phyloP scores from a whole-genome alignment of 495 filamentous ascomycete species.

The Daldinia loculata region DNA sequence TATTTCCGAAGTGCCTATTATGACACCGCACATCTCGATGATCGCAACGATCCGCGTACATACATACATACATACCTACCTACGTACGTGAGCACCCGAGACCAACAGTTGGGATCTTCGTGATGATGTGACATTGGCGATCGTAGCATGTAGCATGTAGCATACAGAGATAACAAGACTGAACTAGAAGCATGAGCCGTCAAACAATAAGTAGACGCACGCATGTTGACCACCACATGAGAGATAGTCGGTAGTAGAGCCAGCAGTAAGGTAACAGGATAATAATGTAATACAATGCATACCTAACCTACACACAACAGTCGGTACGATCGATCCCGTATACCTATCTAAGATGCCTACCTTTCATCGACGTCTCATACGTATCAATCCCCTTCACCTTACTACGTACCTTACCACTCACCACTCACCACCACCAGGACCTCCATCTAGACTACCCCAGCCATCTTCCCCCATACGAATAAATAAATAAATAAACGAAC shows the following conservation, averaged over 20 bases:
- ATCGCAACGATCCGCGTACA: background rate
- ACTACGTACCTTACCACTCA: background rate
- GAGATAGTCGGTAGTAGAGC: background rate
- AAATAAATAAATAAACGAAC: background rate
- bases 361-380: background rate
- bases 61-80: background rate
- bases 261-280: background rate
- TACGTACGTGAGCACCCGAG: slow-evolving; percentile 1
- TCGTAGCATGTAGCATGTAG: background rate
- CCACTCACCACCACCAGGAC: background rate
- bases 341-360: background rate
- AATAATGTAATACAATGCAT: background rate
- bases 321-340: background rate
- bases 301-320: background rate
- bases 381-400: background rate
- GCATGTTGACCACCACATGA: too few species aligned
- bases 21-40: background rate
- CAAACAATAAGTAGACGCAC: too few species aligned
- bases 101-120: slow-evolving; percentile 9
- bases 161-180: background rate
- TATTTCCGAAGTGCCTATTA: background rate
- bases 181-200: background rate
- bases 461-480: background rate
- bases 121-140: background rate
- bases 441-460: background rate